Base-by-base conservation (phyloP, 2,329 filamentous ascomycete species). In the Xylaria digitata region DNA sequence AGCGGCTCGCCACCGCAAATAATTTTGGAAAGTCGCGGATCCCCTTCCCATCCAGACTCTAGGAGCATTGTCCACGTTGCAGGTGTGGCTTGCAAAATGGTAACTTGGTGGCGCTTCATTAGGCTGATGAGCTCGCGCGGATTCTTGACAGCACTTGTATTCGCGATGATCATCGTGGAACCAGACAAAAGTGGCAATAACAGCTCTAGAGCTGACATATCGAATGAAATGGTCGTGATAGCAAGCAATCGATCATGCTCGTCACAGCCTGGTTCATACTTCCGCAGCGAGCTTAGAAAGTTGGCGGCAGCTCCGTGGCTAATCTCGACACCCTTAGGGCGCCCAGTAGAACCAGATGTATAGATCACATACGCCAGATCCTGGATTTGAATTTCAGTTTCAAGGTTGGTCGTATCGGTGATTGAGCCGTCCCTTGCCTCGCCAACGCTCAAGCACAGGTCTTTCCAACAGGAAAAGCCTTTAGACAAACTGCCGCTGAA, bases 271-370 rank as follows among this genome's bases (percentile, higher is more conserved):
- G 74, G 74, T 13, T 74, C 71, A 55, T 68, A 49, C 57, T 71
- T 57, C 37, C 61, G 63, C 71, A 76, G 63, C 50, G 72, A 72
- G 17, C 70, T 42, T 11, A 78, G 66, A 13, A 75, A 60, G 30
- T 73, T 74, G 6, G 67, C 48, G 8, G 73, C 40, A 21, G 42
- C 66, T 15, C 65, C 66, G 46, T 73, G 69, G 40, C 65, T 75
- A 34, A 81, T 65, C 32, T 79, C 70, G 23, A 82, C 78, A 3
- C 81, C 81, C 65, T 83, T 83, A 1, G 82, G 81, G 2, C 46
- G 71, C 42, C 75, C 70, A 49, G 77, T 75, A 23, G 71, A 70
- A 19, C 75, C 68, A 49, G 74, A 71, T 37, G 72, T 73, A 69
- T 77, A 82, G 40, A 81, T 74, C 13, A 81, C 69, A 68, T 76